Conservation (phyloP, 306 rosid genomes). For the Oemleria cerasiformis region DNA sequence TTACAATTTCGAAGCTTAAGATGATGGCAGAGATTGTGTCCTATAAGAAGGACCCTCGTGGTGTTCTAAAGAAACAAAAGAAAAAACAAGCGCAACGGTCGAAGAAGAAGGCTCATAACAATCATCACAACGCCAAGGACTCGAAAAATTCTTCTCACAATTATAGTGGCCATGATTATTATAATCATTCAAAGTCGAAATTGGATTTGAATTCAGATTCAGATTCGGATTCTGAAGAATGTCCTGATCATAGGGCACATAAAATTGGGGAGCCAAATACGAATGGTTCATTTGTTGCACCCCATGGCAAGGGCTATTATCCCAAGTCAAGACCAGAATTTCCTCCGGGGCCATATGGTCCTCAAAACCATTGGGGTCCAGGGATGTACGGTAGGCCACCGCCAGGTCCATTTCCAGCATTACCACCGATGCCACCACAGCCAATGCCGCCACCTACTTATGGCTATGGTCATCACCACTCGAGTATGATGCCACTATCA, state of each 20-base stretch:
- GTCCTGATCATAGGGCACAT: background rate
- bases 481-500: background rate
- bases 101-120: background rate
- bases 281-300: background rate
- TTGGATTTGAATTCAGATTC: background rate
- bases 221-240: background rate
- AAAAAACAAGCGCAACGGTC: background rate
- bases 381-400: background rate
- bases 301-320: background rate
- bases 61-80: background rate
- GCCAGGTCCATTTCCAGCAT: background rate
- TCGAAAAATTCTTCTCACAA: background rate
- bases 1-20: constrained; percentile 1
- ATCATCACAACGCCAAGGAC: background rate
- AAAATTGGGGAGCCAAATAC: background rate
- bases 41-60: background rate
- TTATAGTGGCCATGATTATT: background rate
- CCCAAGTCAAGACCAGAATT: background rate
- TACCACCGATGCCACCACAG: background rate
- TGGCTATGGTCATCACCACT: background rate
- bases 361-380: background rate
- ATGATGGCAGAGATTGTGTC: background rate
- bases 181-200: background rate
- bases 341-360: background rate
- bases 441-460: background rate